Percentiles rank a stretch among this genome's conserved stretches.
phyloP scores from a whole-genome alignment of 2,329 filamentous ascomycete genomes.

The Aspergillus caelatus region DNA sequence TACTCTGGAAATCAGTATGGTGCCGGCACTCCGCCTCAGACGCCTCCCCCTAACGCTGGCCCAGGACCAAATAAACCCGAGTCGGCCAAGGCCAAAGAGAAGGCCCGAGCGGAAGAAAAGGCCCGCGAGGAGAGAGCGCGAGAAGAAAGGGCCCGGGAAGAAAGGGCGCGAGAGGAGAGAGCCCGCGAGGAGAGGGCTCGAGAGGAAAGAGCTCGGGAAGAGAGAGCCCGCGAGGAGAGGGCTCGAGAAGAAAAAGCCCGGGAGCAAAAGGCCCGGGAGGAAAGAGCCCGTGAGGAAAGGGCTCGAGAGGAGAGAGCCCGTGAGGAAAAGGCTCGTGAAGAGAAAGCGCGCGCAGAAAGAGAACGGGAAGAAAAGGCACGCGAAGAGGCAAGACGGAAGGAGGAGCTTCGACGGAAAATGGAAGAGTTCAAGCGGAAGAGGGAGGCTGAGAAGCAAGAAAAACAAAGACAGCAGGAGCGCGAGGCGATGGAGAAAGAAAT shows the following conservation, averaged over 20 bases:
- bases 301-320: neutral
- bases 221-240: neutral
- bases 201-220: neutral
- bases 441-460: constrained; percentile 41
- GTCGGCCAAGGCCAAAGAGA: constrained; percentile 21
- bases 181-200: neutral
- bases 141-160: neutral
- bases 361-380: constrained; percentile 26
- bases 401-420: constrained; percentile 42
- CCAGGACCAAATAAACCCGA: constrained; percentile 18
- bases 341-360: neutral
- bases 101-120: constrained; percentile 18
- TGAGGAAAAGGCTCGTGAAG: neutral
- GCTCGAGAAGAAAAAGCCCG: neutral
- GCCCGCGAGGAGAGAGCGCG: neutral
- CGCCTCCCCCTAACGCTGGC: constrained; percentile 25
- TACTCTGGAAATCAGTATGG: constrained; percentile 40
- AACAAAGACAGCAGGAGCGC: constrained; percentile 41
- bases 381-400: constrained; percentile 39
- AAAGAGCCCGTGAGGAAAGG: neutral
- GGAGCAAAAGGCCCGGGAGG: neutral
- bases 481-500: constrained; percentile 45
- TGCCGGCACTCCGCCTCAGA: constrained; percentile 30
- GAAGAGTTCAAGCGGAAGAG: constrained; percentile 41
- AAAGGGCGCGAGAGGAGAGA: neutral